A percentile compares a stretch with the other conserved stretches of the same genome.
Conservation (phyloP, 2,329 filamentous ascomycete species). For the Beauveria pseudobassiana region DNA sequence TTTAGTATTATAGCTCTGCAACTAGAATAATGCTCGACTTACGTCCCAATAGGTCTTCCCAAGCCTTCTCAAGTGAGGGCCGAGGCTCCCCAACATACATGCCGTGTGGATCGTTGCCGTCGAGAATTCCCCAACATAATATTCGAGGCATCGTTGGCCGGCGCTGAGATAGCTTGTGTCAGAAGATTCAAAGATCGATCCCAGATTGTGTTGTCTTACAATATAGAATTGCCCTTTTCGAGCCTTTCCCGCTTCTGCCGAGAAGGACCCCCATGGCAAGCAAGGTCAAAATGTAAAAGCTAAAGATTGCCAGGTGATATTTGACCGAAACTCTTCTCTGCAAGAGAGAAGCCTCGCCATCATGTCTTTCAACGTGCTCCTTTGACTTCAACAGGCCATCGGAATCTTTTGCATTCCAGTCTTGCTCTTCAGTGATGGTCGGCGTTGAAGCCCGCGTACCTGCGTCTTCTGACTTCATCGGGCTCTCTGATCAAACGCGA, state of each 20-base stretch:
- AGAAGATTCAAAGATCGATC: neutral
- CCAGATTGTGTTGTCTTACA: neutral
- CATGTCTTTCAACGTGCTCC: neutral
- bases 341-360: neutral
- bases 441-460: neutral
- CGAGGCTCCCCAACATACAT: slow-evolving; percentile 10
- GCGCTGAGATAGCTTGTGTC: neutral
- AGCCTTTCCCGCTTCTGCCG: neutral
- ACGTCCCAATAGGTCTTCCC: slow-evolving; percentile 6
- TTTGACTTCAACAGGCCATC: neutral
- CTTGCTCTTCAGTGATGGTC: slow-evolving; percentile 4
- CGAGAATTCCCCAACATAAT: slow-evolving; percentile 3
- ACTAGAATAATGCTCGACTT: neutral
- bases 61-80: slow-evolving; percentile 8
- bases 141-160: slow-evolving; percentile 9
- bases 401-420: slow-evolving; percentile 1
- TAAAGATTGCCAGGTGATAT: slow-evolving; percentile 1
- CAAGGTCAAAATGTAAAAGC: slow-evolving; percentile 1
- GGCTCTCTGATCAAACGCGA: neutral
- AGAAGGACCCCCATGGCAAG: slow-evolving; percentile 1
- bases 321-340: neutral
- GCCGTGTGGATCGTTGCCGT: slow-evolving; percentile 3
- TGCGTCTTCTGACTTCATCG: slow-evolving; percentile 4
- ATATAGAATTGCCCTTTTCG: neutral
- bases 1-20: neutral